These are phyloP conservation scores for Macrolepiota dolichaula DNA, from an alignment of 768 basidiomycete genomes.

Conservation along the genomic window DNA sequence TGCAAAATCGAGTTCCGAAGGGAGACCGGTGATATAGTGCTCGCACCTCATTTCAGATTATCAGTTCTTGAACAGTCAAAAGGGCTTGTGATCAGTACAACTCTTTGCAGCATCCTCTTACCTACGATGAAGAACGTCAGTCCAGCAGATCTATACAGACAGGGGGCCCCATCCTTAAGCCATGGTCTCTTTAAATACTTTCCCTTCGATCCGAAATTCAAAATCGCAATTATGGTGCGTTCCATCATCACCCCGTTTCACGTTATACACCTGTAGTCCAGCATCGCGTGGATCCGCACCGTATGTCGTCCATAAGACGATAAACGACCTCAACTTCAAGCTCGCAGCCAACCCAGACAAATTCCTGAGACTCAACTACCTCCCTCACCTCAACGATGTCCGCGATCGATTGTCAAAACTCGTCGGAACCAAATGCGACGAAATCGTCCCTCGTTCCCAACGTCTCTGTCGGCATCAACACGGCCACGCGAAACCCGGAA, in stretches of 20 bases:
- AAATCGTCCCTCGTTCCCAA: constrained; percentile 62
- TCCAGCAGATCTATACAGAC: constrained; percentile 3
- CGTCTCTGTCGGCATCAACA: constrained; percentile 63
- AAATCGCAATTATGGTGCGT: constrained; percentile 63
- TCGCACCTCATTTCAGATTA: no score
- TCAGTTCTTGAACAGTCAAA: neutral
- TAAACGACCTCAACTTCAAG: constrained; percentile 34
- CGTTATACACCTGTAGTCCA: constrained; percentile 18
- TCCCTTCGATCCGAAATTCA: constrained; percentile 51
- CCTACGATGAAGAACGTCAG: neutral
- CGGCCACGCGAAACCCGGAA: constrained; percentile 60
- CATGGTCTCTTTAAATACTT: constrained; percentile 52
- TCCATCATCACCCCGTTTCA: neutral
- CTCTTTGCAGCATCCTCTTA: neutral
- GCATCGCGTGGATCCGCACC: constrained; percentile 62
- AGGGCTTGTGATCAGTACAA: neutral
- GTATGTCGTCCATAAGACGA: constrained; percentile 43
- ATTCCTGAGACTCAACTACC: constrained; percentile 40
- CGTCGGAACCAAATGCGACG: constrained; percentile 46
- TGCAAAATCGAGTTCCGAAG: no score
- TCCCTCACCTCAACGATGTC: constrained; percentile 30
- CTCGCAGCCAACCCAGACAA: constrained; percentile 56
- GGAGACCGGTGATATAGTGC: no score
- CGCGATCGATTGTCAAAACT: constrained; percentile 49
- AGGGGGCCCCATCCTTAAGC: constrained; percentile 43